Evolutionary conservation across 306 rosid species (phyloP).

Genomic region (Vigna reflexopilosa): DNA sequence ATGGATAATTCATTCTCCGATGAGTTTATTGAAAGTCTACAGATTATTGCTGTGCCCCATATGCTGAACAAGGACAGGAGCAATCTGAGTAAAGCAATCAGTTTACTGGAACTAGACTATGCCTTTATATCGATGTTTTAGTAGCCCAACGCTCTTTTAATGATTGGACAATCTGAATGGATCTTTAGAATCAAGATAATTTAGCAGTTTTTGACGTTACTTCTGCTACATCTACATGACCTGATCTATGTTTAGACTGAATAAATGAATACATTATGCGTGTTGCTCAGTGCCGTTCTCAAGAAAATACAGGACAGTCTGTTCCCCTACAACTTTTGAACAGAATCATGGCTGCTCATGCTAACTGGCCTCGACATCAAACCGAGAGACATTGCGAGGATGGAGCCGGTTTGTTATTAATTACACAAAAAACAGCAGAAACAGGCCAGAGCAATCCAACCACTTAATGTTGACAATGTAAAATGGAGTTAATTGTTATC

Average conservation of each 20-base stretch:
- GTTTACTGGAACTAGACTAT: constrained; percentile 2
- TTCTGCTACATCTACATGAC: background rate
- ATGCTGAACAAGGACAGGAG: constrained; percentile 2
- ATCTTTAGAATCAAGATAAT: background rate
- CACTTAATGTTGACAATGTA: background rate
- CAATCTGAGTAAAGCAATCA: background rate
- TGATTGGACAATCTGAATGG: background rate
- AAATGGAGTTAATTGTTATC: background rate
- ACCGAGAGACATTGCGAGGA: constrained; percentile 3
- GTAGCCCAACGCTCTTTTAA: background rate
- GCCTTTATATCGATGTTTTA: background rate
- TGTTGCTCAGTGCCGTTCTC: background rate
- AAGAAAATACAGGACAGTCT: background rate
- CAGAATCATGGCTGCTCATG: background rate
- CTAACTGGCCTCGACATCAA: background rate
- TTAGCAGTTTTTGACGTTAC: background rate
- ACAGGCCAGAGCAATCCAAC: background rate
- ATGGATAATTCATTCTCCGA: background rate
- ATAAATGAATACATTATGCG: background rate
- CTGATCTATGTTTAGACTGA: background rate
- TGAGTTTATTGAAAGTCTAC: constrained; percentile 14
- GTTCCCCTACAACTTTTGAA: background rate
- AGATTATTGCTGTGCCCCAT: background rate
- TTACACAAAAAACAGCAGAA: background rate
- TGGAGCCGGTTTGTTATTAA: background rate